Base-by-base conservation (phyloP, 2,329 filamentous ascomycete genomes). In the Sporothrix variecibatus region DNA sequence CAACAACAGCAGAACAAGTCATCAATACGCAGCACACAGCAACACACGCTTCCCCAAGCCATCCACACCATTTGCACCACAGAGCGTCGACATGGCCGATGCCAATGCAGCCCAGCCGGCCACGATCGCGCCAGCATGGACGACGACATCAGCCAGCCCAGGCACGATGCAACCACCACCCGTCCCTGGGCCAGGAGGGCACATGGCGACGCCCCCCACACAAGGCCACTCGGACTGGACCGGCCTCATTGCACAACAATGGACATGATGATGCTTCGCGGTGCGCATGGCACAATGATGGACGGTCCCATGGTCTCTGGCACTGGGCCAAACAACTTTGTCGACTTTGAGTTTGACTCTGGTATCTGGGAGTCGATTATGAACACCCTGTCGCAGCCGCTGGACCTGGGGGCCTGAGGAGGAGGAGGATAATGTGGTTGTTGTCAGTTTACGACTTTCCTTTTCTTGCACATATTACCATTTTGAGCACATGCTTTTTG, bases 301-400 rank as follows among this genome's bases (percentile, higher is more conserved):
- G 69, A 60, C 15, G 23, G 23, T 11, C 26, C 51, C 6, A 40
- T 40, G 23, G 34, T 46, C 11, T 8, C 68, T 8, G 68, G 51
- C 8, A 38, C 53, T 0, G 69, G 69, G 8, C 23, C 70, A 9
- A 38, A 31, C 56, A 60, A 58, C 17, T 51, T 68, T 60, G 56
- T 68, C 23, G 62, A 73, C 38, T 69, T 69, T 62, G 72, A 73
- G 20, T 69, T 73, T 69, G 72, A 73, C 38, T 60, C 64, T 20
- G 72, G 65, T 26, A 62, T 73, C 38, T 73, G 72, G 72, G 72
- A 73, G 64, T 58, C 62, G 12, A 73, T 73, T 20, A 73, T 73
- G 72, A 73, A 73, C 28, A 73, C 72, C 1, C 64, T 73, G 51
- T 73, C 72, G 9, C 72, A 73, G 38, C 72, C 72, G 3, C 6